Percentiles rank a stretch among this genome's conserved stretches.
phyloP scores from a whole-genome alignment of 2,329 filamentous ascomycete species.

The Arthrocladium fulminans region DNA sequence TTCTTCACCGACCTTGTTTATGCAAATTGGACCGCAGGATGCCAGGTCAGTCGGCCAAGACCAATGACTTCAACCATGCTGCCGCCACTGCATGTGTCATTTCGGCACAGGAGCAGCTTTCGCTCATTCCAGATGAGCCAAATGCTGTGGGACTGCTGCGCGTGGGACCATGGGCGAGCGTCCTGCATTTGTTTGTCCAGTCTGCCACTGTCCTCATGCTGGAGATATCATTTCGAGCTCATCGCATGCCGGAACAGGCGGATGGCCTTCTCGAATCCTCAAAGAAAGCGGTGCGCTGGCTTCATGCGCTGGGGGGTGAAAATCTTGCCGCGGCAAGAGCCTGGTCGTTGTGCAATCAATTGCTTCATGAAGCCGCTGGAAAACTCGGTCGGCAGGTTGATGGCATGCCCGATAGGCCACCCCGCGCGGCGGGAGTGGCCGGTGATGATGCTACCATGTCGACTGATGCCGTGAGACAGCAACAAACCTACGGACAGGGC shows the following conservation, averaged over 20 bases:
- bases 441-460: slow-evolving; percentile 2
- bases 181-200: slow-evolving; percentile 39
- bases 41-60: slow-evolving; percentile 23
- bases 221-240: slow-evolving; percentile 37
- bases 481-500: neutral
- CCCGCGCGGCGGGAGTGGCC: slow-evolving; percentile 9
- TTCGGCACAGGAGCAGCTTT: slow-evolving; percentile 31
- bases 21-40: slow-evolving; percentile 34
- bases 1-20: slow-evolving; percentile 21
- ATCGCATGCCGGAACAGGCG: slow-evolving; percentile 37
- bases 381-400: slow-evolving; percentile 26
- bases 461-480: neutral
- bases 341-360: slow-evolving; percentile 34
- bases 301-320: slow-evolving; percentile 33
- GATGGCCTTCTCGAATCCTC: slow-evolving; percentile 27
- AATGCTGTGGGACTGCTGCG: slow-evolving; percentile 33
- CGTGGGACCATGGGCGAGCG: slow-evolving; percentile 37
- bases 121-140: slow-evolving; percentile 35
- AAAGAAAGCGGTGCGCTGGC: slow-evolving; percentile 38
- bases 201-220: slow-evolving; percentile 36
- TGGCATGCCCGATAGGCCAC: slow-evolving; percentile 24
- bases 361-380: slow-evolving; percentile 29
- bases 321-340: slow-evolving; percentile 32
- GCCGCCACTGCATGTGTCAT: slow-evolving; percentile 33
- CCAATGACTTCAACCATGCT: slow-evolving; percentile 30